phyloP scores from a whole-genome alignment of 164 flowering plant species.

The Vitis rotundifolia region DNA sequence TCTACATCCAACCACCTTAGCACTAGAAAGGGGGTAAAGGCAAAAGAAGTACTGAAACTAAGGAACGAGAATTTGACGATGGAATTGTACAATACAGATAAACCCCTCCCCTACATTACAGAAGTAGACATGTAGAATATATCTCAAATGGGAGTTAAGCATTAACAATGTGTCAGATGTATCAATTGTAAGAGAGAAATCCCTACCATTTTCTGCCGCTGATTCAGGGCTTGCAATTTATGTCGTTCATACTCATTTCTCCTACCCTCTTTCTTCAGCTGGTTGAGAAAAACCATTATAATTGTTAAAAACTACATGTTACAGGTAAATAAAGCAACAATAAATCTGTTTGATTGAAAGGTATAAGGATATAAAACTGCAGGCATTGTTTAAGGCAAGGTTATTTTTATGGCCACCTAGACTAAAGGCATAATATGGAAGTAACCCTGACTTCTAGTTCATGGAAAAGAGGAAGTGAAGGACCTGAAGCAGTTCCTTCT shows the following conservation, averaged over 20 bases:
- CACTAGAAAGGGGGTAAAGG: neutral
- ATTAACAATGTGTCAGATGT: too few species aligned
- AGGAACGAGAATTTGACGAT: neutral
- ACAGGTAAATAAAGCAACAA: constrained; percentile 18
- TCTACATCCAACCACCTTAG: neutral
- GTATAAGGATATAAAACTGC: neutral
- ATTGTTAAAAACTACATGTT: neutral
- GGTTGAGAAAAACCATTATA: constrained; percentile 13
- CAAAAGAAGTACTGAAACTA: neutral
- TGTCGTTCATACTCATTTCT: constrained; percentile 88
- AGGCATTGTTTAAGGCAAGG: neutral
- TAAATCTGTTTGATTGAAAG: neutral
- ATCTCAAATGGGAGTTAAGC: neutral
- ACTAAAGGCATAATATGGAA: neutral
- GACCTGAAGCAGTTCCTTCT: constrained; percentile 92
- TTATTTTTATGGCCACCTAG: neutral
- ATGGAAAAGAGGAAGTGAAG: neutral
- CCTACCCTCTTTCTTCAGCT: constrained; percentile 91
- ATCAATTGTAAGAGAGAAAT: neutral
- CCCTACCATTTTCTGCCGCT: constrained; percentile 86
- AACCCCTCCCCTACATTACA: neutral
- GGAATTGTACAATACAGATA: neutral
- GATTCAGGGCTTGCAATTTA: constrained; percentile 86
- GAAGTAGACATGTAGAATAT: neutral
- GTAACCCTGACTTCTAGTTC: too few species aligned